phyloP scores from a whole-genome alignment of 2,329 filamentous ascomycete genomes.

The Colletotrichum ledebouriae region DNA sequence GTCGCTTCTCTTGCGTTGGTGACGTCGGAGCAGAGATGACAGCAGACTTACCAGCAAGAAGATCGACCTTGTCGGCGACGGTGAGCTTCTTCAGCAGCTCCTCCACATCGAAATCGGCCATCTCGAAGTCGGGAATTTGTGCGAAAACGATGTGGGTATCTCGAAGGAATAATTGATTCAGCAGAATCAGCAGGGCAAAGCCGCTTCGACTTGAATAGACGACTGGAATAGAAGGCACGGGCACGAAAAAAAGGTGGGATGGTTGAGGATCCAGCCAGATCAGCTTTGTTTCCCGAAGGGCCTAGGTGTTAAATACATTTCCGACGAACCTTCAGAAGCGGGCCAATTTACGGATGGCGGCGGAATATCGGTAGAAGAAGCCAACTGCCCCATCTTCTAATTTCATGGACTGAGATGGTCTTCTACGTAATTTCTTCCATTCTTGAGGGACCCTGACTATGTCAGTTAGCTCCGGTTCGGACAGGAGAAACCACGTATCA shows the following conservation, averaged over 20 bases:
- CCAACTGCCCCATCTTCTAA: slow-evolving; percentile 19
- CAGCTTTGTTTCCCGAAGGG: slow-evolving; percentile 6
- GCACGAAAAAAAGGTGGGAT: slow-evolving; percentile 7
- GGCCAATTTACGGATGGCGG: slow-evolving; percentile 24
- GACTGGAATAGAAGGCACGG: slow-evolving; percentile 4
- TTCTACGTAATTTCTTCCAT: neutral
- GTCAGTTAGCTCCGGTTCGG: slow-evolving; percentile 7
- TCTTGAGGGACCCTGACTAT: neutral
- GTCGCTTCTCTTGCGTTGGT: neutral
- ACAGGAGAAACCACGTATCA: neutral
- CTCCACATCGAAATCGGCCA: slow-evolving; percentile 66
- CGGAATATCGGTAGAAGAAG: slow-evolving; percentile 13
- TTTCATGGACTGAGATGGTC: slow-evolving; percentile 5
- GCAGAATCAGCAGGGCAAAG: neutral
- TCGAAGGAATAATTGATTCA: slow-evolving; percentile 1
- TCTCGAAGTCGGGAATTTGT: slow-evolving; percentile 6
- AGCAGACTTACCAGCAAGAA: slow-evolving; percentile 61
- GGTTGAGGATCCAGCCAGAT: neutral
- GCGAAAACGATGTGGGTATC: slow-evolving; percentile 6
- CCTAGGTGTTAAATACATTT: slow-evolving; percentile 33
- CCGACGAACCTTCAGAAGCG: slow-evolving; percentile 26
- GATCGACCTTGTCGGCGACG: slow-evolving; percentile 65
- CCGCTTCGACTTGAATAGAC: slow-evolving; percentile 10
- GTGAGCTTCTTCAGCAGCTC: slow-evolving; percentile 67
- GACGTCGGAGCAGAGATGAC: neutral